phyloP scores from a whole-genome alignment of 805 yeast genomes.

The Starmerella bombi region DNA sequence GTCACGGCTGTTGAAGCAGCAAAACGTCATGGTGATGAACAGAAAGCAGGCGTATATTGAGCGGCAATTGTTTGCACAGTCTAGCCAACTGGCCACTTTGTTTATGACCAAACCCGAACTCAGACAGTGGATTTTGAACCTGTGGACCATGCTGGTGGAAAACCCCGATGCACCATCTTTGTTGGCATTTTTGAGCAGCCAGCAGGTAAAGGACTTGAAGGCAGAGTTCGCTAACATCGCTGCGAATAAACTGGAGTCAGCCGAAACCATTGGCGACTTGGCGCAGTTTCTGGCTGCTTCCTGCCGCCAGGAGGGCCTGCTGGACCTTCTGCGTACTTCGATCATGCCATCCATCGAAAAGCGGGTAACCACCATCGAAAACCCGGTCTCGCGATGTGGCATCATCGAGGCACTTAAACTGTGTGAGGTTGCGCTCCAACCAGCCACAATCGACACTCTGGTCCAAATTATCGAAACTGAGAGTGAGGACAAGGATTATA shows the following conservation, averaged over 20 bases:
- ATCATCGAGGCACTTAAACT: slow-evolving; percentile 13
- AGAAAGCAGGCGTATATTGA: slow-evolving; percentile 48
- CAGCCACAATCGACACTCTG: slow-evolving; percentile 3
- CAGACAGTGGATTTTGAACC: slow-evolving; percentile 40
- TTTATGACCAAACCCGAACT: slow-evolving; percentile 40
- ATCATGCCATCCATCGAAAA: slow-evolving; percentile 9
- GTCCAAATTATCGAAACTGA: neutral
- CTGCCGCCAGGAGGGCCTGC: slow-evolving; percentile 29
- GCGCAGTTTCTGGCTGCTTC: slow-evolving; percentile 13
- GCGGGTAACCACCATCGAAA: slow-evolving; percentile 5
- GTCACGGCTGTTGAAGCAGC: neutral
- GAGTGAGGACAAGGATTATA: neutral
- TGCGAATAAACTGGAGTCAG: slow-evolving; percentile 32
- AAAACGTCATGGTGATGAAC: neutral
- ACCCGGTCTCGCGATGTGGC: slow-evolving; percentile 7
- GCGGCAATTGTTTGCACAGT: slow-evolving; percentile 38
- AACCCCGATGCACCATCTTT: slow-evolving; percentile 54
- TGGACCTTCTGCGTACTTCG: slow-evolving; percentile 24
- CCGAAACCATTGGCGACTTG: slow-evolving; percentile 5
- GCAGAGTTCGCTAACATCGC: slow-evolving; percentile 50
- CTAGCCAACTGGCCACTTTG: slow-evolving; percentile 44
- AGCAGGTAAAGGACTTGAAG: slow-evolving; percentile 45
- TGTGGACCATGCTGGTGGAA: slow-evolving; percentile 21
- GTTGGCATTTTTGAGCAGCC: slow-evolving; percentile 65
- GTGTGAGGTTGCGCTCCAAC: slow-evolving; percentile 1